A percentile compares a stretch with the other conserved stretches of the same genome.
phyloP scores from a whole-genome alignment of 2,329 filamentous ascomycete species.

The Fusarium piperis region DNA sequence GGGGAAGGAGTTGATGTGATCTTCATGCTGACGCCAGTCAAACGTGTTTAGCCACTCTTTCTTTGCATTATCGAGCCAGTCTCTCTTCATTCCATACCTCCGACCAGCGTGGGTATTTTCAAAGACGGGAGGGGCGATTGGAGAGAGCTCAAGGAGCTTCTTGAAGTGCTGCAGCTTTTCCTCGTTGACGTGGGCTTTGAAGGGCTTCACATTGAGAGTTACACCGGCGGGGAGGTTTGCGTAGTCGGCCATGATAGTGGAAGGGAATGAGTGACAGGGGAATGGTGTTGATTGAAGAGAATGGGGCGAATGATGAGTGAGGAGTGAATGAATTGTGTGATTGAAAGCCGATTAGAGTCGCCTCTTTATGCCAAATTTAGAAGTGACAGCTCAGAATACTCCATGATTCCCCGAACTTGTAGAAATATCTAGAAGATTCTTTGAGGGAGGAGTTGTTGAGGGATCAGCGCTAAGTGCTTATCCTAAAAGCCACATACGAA shows the following conservation, averaged over 20 bases:
- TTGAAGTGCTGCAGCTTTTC: conserved; percentile 50
- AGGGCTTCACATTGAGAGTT: neutral
- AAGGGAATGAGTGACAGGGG: neutral
- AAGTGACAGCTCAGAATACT: neutral
- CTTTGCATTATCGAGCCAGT: neutral
- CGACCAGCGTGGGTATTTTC: conserved; percentile 57
- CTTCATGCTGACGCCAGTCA: conserved; percentile 55
- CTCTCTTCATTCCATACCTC: conserved; percentile 40
- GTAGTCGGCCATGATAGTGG: neutral
- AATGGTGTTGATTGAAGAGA: neutral
- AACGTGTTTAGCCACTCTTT: conserved; percentile 54
- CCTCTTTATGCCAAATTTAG: neutral
- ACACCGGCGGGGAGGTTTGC: neutral
- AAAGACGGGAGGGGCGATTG: conserved; percentile 58
- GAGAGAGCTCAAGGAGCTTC: conserved; percentile 57
- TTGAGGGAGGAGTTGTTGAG: neutral
- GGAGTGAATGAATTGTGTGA: neutral
- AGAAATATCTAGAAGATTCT: neutral
- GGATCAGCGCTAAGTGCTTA: neutral
- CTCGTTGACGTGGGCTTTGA: neutral
- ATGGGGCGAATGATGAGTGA: neutral
- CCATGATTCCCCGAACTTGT: neutral
- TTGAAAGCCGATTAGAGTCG: neutral
- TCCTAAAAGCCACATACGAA: neutral
- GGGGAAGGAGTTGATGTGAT: conserved; percentile 57